Base-by-base conservation (phyloP, 129 eudicot genomes). In the Daucus carota region DNA sequence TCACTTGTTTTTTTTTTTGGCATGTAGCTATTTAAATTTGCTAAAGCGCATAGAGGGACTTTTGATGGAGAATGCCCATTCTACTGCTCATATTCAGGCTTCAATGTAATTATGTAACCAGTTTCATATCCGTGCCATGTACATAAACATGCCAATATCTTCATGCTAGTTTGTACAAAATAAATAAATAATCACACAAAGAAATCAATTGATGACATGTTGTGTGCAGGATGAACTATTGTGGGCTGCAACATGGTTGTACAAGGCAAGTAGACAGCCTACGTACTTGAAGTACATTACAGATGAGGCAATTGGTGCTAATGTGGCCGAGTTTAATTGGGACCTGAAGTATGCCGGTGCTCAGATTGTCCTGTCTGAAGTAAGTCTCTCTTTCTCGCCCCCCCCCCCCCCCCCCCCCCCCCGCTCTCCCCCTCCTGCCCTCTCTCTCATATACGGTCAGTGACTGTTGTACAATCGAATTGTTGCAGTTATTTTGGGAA, bases 241-340 rank as follows among this genome's bases (percentile, higher is more conserved):
- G 73, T 92, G 98, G 98, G 96, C 89, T 26, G 96, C 98, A 84
- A 57, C 98, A 79, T 92, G 98, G 98, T 74, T 92, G 48, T 90
- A 80, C 81, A 78, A 45, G 38, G 96, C 98, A 72, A 86, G 92
- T 22, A 83, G 66, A 59, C 77, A 73, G 47, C 52, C 86, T n/a
- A 24, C 73, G 1, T 92, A 86, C 76, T 70, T 83, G 41, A 75
- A 85, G 17, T 88, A 85, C 47, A 74, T 92, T 71, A 42, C 33
- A 70, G 92, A 88, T 4, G 88, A 89, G 67, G 78, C 90, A 36
- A 79, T 86, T 20, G 77, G 82, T 83, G 86, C 90, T 43, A 50
- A 73, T 12, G 94, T 90, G 9, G 70, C 79, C 63, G 98, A 92
- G 78, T 92, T 90, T 75, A 90, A 86, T 77, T 92, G 98, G 98